These are phyloP conservation scores for Mesotaenium endlicherianum DNA, from an alignment of 139 green algal species.

Conservation along the genomic window DNA sequence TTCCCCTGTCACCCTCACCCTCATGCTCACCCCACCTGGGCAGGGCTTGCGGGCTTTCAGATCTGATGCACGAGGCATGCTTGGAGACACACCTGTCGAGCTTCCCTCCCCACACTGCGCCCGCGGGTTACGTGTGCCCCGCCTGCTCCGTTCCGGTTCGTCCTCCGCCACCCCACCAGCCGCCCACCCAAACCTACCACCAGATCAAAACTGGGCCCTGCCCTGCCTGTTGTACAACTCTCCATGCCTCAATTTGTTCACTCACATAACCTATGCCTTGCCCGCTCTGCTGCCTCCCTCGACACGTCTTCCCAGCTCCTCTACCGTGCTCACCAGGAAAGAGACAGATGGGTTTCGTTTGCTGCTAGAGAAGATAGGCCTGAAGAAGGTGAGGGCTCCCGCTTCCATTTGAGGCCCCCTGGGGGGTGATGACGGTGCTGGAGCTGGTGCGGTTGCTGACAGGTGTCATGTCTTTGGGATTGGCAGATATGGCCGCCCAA, in stretches of 20 bases:
- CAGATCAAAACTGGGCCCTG: too few relatives aligned
- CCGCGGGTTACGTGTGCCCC: constrained; percentile 39
- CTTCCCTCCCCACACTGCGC: constrained; percentile 42
- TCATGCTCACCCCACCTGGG: background rate
- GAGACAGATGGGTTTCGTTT: background rate
- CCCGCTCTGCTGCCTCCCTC: too few relatives aligned
- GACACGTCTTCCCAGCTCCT: too few relatives aligned
- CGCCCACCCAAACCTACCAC: too few relatives aligned
- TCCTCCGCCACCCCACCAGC: background rate
- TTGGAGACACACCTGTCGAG: constrained; percentile 46
- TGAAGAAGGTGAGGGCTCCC: background rate
- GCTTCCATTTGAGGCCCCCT: too few relatives aligned
- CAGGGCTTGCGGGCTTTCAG: constrained; percentile 23
- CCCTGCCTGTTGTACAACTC: too few relatives aligned
- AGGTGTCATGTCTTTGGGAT: background rate
- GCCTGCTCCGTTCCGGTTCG: constrained; percentile 26
- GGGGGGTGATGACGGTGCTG: background rate
- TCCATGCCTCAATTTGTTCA: too few relatives aligned
- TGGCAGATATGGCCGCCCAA: constrained; percentile 31
- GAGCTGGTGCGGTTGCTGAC: background rate
- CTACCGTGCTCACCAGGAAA: too few relatives aligned
- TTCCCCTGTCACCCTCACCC: background rate
- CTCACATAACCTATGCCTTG: too few relatives aligned
- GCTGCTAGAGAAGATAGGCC: background rate
- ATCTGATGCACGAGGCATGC: constrained; percentile 44